Evolutionary conservation across 2,329 filamentous ascomycete species (phyloP).

Genomic region (Fusarium xylarioides): DNA sequence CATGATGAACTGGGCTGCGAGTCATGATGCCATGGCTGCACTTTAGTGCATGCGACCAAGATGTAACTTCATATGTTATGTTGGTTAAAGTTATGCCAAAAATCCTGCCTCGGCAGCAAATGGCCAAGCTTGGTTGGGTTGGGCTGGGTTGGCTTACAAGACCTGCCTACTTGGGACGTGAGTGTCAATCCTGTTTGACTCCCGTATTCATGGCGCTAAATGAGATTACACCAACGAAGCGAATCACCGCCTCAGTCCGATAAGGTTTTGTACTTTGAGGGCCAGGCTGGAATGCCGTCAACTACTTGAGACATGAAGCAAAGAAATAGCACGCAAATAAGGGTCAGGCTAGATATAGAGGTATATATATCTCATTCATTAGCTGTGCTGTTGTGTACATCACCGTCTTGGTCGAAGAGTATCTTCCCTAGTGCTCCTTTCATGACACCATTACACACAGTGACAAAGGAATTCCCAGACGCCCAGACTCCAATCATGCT

Average conservation of each 20-base stretch:
- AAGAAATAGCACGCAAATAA: neutral
- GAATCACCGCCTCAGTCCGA: neutral
- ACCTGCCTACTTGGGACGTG: neutral
- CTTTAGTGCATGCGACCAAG: neutral
- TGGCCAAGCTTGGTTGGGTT: neutral
- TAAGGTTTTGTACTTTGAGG: neutral
- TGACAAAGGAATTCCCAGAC: conserved; percentile 21
- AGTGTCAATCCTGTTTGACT: neutral
- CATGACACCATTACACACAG: conserved; percentile 2
- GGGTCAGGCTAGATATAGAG: neutral
- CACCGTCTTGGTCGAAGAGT: neutral
- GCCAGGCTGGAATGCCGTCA: neutral
- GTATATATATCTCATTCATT: conserved; percentile 20
- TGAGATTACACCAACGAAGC: neutral
- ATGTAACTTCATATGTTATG: neutral
- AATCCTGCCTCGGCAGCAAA: conserved; percentile 5
- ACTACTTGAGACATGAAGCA: neutral
- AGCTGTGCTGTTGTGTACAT: conserved; percentile 21
- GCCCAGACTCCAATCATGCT: conserved; percentile 33
- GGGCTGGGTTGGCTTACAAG: neutral
- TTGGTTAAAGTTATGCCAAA: neutral
- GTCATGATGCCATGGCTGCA: conserved; percentile 9
- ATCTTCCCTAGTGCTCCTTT: neutral
- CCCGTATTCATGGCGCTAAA: neutral
- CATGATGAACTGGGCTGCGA: neutral